Conservation (phyloP, 352 stramenopile genomes). For the Pythium dissimile region DNA sequence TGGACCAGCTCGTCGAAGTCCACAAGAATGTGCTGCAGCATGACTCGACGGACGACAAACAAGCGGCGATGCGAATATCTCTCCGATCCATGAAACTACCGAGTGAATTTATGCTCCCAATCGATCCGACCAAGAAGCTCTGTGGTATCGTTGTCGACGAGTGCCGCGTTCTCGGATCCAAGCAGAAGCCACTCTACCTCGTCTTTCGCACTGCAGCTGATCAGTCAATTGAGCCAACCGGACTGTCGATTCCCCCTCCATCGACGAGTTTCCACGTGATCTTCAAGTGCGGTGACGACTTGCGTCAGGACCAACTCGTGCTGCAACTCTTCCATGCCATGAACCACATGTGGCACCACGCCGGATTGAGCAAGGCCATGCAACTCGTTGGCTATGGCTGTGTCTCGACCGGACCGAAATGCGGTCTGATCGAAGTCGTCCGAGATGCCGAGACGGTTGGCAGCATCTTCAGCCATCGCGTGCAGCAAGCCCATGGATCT, state of each 20-base stretch:
- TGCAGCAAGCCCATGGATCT: constrained; percentile 16
- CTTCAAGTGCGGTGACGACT: constrained; percentile 77
- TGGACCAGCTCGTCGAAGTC: constrained; percentile 14
- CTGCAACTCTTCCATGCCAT: constrained; percentile 63
- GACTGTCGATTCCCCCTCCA: not conserved
- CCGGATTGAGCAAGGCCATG: constrained; percentile 33
- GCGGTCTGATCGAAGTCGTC: constrained; percentile 59
- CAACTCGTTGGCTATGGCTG: constrained; percentile 46
- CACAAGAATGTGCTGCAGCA: constrained; percentile 7
- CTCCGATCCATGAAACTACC: constrained; percentile 14
- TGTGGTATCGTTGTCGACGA: constrained; percentile 5
- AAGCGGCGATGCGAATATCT: not conserved
- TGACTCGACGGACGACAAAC: constrained; percentile 19
- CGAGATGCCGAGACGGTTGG: constrained; percentile 46
- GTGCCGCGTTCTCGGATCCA: constrained; percentile 24
- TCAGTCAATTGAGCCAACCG: constrained; percentile 19
- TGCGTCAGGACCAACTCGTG: constrained; percentile 79
- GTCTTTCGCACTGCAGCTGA: constrained; percentile 28
- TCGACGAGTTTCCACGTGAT: constrained; percentile 33
- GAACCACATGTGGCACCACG: constrained; percentile 47
- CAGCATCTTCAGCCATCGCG: constrained; percentile 31
- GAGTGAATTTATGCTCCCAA: constrained; percentile 21
- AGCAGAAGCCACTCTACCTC: constrained; percentile 22
- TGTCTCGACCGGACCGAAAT: constrained; percentile 42
- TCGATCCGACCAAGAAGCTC: constrained; percentile 13